These are phyloP conservation scores for Chaetomiaceae sp. DNA, from an alignment of 2,329 filamentous ascomycete genomes.

Conservation along the genomic window DNA sequence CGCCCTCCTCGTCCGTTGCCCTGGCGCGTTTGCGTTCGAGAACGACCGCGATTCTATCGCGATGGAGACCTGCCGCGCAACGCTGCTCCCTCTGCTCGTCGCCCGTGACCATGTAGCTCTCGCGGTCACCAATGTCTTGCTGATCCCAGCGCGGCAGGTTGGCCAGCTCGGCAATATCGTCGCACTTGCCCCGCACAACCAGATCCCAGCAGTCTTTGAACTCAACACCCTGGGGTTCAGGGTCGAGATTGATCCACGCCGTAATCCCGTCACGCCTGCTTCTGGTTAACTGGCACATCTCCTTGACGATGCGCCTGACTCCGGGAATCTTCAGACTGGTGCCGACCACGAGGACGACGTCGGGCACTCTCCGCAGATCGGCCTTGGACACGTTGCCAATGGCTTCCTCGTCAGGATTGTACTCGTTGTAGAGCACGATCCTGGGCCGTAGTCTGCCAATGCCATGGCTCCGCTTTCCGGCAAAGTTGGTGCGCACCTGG, in stretches of 20 bases:
- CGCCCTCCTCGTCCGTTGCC: conserved; percentile 7
- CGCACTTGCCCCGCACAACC: conserved; percentile 78
- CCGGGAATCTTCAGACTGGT: conserved; percentile 95
- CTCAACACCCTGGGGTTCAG: conserved; percentile 73
- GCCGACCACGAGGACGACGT: conserved; percentile 89
- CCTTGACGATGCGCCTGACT: conserved; percentile 79
- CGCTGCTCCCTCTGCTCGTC: conserved; percentile 38
- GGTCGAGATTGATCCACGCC: conserved; percentile 89
- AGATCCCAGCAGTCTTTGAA: conserved; percentile 93
- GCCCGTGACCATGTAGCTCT: conserved; percentile 36
- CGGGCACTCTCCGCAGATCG: conserved; percentile 77
- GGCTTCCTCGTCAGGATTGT: conserved; percentile 92
- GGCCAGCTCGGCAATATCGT: conserved; percentile 73
- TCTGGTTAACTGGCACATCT: conserved; percentile 83
- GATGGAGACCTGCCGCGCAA: conserved; percentile 32
- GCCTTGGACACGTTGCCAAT: conserved; percentile 86
- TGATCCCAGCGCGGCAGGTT: conserved; percentile 56
- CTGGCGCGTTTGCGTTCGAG: conserved; percentile 30
- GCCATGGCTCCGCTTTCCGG: conserved; percentile 86
- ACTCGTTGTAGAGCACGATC: conserved; percentile 96
- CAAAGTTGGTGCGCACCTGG: conserved; percentile 63
- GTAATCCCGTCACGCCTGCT: conserved; percentile 77
- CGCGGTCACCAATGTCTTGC: conserved; percentile 45
- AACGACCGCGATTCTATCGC: conserved; percentile 37
- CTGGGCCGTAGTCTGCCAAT: conserved; percentile 83